Base-by-base conservation (phyloP, 129 eudicot species). In the Chrysanthemum seticuspe region DNA sequence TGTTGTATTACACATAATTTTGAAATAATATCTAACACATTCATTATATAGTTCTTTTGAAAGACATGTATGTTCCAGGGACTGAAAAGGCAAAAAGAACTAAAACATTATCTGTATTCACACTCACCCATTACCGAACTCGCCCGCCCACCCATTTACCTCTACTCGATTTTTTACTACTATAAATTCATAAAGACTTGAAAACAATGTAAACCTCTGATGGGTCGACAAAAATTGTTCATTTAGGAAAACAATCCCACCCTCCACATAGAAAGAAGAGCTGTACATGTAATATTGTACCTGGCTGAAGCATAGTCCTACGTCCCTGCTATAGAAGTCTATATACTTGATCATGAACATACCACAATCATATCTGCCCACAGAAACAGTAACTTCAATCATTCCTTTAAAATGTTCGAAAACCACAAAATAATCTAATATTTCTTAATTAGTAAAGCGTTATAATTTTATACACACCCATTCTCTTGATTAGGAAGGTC, bases 291-390 rank as follows among this genome's bases (percentile, higher is more conserved):
- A 74, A 64, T 48, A 53, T 62, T 63, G 18, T 74, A 93, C 98
- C 98, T 90, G 98, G 16, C 74, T 80, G 70, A 93, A 93, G 79
- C 83, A 83, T 60, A 93, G 89, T 34, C 97, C 98, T 34, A 87
- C 68, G 61, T 82, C 90, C 68, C 98, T 89, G 81, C 98, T 93
- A 81, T 85, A 93, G 72, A 93, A 93, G 79, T 93, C 98, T 13
- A 85, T 85, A 82, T 93, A 93, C 65, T 93, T 93, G 80, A 93
- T 75, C 96, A 93, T 93, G 81, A 89, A 93, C 95, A 93, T 80
- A 51, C 98, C 98, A 81, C 98, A 93, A 72, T 92, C 96, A 68
- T 36, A 87, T 92, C 98, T 92, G 90, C 71, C 71, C 34, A 72
- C 29, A 79, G 67, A 16, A 50, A n/a, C 31, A 51, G 55, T 54